phyloP scores from a whole-genome alignment of 176 grass and related monocot species.

The Oryza longistaminata region DNA sequence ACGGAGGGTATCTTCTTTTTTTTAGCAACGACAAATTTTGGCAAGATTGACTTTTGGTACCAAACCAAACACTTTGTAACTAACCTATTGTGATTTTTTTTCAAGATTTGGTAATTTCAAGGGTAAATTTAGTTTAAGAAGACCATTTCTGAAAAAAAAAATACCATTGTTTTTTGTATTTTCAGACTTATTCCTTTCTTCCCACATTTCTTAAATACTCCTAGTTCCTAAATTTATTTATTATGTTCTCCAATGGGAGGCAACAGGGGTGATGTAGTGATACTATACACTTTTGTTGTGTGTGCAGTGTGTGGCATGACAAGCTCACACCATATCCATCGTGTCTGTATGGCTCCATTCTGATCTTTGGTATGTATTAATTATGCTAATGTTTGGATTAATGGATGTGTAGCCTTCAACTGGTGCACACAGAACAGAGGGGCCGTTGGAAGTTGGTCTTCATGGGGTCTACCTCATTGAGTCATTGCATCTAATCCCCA shows the following conservation, averaged over 20 bases:
- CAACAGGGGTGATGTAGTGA: neutral
- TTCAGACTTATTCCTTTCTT: neutral
- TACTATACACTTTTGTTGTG: neutral
- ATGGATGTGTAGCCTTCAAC: slow-evolving; percentile 24
- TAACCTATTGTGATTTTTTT: too few species aligned
- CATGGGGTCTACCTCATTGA: slow-evolving; percentile 28
- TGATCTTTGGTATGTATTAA: slow-evolving; percentile 1
- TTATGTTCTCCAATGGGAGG: neutral
- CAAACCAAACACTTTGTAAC: too few species aligned
- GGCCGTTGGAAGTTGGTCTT: slow-evolving; percentile 50
- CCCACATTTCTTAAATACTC: neutral
- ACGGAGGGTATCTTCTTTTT: too few species aligned
- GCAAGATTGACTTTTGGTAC: too few species aligned
- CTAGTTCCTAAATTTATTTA: neutral
- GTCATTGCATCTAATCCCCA: slow-evolving; percentile 39
- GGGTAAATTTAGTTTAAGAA: neutral
- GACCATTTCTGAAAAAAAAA: neutral
- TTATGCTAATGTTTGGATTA: slow-evolving; percentile 25
- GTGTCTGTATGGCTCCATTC: neutral
- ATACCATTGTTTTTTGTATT: neutral
- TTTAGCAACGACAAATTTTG: too few species aligned
- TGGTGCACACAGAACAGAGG: slow-evolving; percentile 21
- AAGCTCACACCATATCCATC: neutral
- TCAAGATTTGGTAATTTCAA: neutral
- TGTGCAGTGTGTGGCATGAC: neutral